Evolutionary conservation across 768 basidiomycete species (phyloP).

Genomic region (Cyclocybe aegerita): DNA sequence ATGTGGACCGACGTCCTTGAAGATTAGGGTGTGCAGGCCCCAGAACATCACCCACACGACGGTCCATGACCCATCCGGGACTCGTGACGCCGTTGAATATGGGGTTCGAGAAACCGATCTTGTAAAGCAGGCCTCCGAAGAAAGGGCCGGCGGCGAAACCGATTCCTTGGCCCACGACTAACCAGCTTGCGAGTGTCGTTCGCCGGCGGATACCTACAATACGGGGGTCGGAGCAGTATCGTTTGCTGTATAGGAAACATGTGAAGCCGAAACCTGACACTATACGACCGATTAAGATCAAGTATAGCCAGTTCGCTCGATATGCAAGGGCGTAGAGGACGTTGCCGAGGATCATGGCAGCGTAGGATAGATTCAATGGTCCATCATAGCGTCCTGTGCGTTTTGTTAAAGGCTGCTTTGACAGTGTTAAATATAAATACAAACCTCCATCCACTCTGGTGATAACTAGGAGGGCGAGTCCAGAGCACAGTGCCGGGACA

Average conservation of each 20-base stretch:
- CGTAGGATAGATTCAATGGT: constrained; percentile 57
- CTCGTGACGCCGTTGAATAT: constrained; percentile 71
- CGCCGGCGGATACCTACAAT: constrained; percentile 64
- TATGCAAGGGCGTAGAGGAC: constrained; percentile 65
- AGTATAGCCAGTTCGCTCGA: constrained; percentile 55
- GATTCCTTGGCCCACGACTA: constrained; percentile 61
- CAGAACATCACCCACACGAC: constrained; percentile 52
- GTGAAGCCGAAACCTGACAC: constrained; percentile 61
- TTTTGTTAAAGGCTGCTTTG: neutral
- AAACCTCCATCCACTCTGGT: constrained; percentile 55
- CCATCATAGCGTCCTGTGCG: constrained; percentile 51
- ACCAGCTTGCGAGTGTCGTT: constrained; percentile 61
- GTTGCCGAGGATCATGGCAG: constrained; percentile 51
- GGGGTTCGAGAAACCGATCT: constrained; percentile 51
- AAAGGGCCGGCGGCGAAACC: constrained; percentile 68
- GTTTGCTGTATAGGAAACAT: constrained; percentile 66
- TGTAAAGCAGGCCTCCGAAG: constrained; percentile 60
- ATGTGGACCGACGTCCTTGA: constrained; percentile 36
- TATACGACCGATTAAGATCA: constrained; percentile 71
- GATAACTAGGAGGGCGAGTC: constrained; percentile 55
- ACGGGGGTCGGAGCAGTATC: constrained; percentile 70
- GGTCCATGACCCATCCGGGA: constrained; percentile 67
- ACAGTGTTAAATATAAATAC: constrained; percentile 3
- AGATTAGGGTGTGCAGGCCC: constrained; percentile 31
- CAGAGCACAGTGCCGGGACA: constrained; percentile 64